Evolutionary conservation across 2,329 filamentous ascomycete genomes (phyloP), one percentile per base, ranked within the genome.

Genomic region (Rhinocladiella mackenziei): DNA sequence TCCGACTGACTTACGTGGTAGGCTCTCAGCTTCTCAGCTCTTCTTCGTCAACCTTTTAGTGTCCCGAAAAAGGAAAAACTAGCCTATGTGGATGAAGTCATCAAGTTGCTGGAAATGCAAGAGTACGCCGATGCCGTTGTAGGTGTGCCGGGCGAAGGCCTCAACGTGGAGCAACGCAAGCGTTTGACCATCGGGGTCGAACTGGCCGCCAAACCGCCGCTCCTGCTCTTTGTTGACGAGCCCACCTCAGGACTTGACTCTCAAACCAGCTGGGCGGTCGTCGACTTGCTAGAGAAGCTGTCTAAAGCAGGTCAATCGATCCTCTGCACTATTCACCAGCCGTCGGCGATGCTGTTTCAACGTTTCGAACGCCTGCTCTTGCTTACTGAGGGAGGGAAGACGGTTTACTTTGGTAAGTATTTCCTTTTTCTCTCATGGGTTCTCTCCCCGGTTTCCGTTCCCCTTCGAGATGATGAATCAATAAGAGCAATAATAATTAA

Each of bases 171-270:
- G 60, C 78, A 83, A 62, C 72, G 79, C 15, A 82, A 82, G 62
- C 84, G 87, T 58, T 75, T 96, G 8, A 96, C 89, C 0, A 95
- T 96, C 51, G 91, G 88, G 65, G 89, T 97, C n/a, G 91, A 97
- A 63, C 77, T 86, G 1, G 81, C 81, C 4, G 81, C 82, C 0
- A 78, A 83, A 57, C 82, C 82, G 0, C 76, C 74, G 17, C 70
- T 85, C 1, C 66, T 85, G 1, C 71, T 86, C 25, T 86, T 86
- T 67, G 62, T 86, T 10, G 82, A 86, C 55, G 89, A 96, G 63
- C 78, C 78, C 3, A 73, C 71, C 61, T 65, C 72, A 19, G 81
- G 81, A 35, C 73, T 85, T 3, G 81, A 84, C 58, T 76, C 72
- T 0, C 76, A 83, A 60, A 77, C 72, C 33, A 75, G 79, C 0